These are phyloP conservation scores for Sclerotinia sclerotiorum DNA, from an alignment of 2,329 filamentous ascomycete genomes.

Conservation along the genomic window DNA sequence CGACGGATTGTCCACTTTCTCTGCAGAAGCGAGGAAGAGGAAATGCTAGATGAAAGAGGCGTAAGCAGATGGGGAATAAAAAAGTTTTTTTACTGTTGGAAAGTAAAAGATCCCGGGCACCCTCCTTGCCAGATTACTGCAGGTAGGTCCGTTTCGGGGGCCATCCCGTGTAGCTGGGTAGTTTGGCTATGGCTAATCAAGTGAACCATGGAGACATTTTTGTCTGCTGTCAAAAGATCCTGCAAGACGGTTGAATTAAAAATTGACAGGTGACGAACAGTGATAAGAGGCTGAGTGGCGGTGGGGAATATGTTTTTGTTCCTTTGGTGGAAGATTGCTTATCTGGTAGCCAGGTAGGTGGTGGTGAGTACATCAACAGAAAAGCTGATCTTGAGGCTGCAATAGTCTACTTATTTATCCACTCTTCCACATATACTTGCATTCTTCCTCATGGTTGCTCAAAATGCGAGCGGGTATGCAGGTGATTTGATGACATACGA, in stretches of 20 bases:
- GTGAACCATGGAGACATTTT: not conserved
- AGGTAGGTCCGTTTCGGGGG: slow-evolving; percentile 4
- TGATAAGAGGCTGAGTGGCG: slow-evolving; percentile 9
- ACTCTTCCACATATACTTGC: not conserved
- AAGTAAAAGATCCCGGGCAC: not conserved
- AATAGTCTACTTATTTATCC: not conserved
- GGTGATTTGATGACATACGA: not conserved
- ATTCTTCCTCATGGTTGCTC: not conserved
- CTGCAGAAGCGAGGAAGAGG: not conserved
- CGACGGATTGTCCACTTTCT: slow-evolving; percentile 11
- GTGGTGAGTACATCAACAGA: not conserved
- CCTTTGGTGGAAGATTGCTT: not conserved
- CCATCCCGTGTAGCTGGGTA: slow-evolving; percentile 5
- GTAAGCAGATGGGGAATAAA: not conserved
- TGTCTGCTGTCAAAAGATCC: slow-evolving; percentile 11
- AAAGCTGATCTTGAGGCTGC: slow-evolving; percentile 1
- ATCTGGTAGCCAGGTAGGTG: no score
- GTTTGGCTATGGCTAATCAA: not conserved
- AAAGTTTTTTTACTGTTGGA: slow-evolving; percentile 10
- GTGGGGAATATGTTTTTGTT: not conserved
- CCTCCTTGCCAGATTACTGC: not conserved
- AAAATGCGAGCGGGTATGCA: not conserved
- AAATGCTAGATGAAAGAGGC: not conserved
- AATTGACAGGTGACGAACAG: slow-evolving; percentile 1
- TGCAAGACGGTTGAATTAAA: not conserved